Evolutionary conservation across 257 asterid genomes (phyloP), one percentile per base, ranked within the genome.

Genomic region (Oldenlandia corymbosa): DNA sequence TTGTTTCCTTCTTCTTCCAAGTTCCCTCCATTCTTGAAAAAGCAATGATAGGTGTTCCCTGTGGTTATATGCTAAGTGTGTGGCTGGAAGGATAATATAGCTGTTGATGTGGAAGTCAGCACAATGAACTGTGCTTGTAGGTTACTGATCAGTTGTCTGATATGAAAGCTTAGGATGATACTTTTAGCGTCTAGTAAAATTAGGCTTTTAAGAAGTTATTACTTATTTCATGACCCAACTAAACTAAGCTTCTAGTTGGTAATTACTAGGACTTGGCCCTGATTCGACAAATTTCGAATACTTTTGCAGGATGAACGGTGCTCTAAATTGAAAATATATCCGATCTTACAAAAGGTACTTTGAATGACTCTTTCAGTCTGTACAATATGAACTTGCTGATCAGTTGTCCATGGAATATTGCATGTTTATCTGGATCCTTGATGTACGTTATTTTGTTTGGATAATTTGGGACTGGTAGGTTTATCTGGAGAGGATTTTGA

Each of bases 271-370:
- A 14, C 17, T 34, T 53, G 36, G 49, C 16, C 18, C 17, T 68
- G 60, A 48, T 68, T 39, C n/a, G n/a, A n/a, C n/a, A n/a, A 52
- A 21, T 64, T 64, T 45, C 49, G 18, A 60, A 48, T 73, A 21
- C 31, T 42, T 52, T 48, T 55, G 68, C 92, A 93, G 99, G 99
- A 93, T 73, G 99, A 93, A 73, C 91, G 99, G 18, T 93, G 96
- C 88, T 90, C 97, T 3, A 93, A 90, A 83, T 82, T 93, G 55
- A 93, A 87, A 73, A 84, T 93, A 55, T 90, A 85, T 67, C 99
- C 97, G 41, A 88, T 93, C 79, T 81, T 90, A 83, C 97, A 93
- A 82, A 93, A 93, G 99, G 99, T 93, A 78, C 71, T 67, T 47
- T 53, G 10, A 43, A 14, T 43, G 48, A 1, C 64, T 62, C 48